Percentiles rank a stretch among this genome's conserved stretches.
Conservation (phyloP, 305 asterid genomes). For the Ruellia speciosa region DNA sequence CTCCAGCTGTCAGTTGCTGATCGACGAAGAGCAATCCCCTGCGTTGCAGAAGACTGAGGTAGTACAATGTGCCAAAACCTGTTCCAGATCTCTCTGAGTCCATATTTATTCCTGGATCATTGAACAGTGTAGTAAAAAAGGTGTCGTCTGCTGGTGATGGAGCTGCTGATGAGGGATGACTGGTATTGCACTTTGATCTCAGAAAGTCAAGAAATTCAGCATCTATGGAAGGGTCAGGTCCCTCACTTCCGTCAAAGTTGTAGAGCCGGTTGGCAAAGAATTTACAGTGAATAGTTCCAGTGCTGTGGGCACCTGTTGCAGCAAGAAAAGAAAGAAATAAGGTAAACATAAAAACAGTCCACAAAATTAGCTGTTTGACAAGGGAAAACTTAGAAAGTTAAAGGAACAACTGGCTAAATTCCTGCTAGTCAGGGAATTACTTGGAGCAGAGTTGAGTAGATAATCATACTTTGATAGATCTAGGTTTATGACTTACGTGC, state of each 20-base stretch:
- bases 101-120: constrained; percentile 52
- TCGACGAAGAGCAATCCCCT: constrained; percentile 61
- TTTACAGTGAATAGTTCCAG: constrained; percentile 63
- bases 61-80: constrained; percentile 54
- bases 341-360: no score
- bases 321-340: neutral
- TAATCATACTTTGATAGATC: no score
- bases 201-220: constrained; percentile 45
- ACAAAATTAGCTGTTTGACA: no score
- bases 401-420: no score
- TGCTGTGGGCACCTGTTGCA: constrained; percentile 66
- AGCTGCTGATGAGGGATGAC: constrained; percentile 24
- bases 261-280: constrained; percentile 46
- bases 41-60: constrained; percentile 54
- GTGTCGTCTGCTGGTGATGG: constrained; percentile 23
- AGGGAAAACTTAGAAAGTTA: no score
- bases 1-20: constrained; percentile 58
- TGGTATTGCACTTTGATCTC: constrained; percentile 43
- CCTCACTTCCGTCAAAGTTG: constrained; percentile 36
- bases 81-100: constrained; percentile 65
- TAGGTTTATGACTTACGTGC: no score
- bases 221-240: constrained; percentile 59
- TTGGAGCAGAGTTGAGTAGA: no score
- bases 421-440: no score
- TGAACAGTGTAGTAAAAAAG: constrained; percentile 18